Base-by-base conservation (phyloP, 129 eudicot species). In the Chrysanthemum makinoi region DNA sequence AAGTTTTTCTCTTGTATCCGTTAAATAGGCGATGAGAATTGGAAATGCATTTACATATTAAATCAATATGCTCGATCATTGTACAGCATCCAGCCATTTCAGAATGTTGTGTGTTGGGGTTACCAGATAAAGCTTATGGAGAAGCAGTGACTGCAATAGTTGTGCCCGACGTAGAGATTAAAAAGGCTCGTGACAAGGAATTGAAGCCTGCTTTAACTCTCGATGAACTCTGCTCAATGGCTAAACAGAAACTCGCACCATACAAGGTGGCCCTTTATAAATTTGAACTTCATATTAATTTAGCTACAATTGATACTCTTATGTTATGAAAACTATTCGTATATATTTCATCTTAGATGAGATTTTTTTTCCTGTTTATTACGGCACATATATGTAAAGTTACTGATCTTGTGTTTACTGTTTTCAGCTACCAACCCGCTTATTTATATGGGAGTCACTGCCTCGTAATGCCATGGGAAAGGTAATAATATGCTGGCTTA, bases 401-500 rank as follows among this genome's bases (percentile, higher is more conserved):
- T 61, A n/a, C 68, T 28, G 51, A 50, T 76, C 35, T 43, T 48
- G 10, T 65, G 9, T 9, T 58, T 62, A 46, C 47, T 60, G 46
- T 70, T 16, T 77, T 10, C 89, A 95, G 99, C 71, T 95, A 51
- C 99, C 99, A 55, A 95, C 97, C 2, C 89, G 86, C 12, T 65
- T 95, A 60, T 77, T 84, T 50, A 20, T 88, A 64, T 95, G 99
- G 99, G 99, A 90, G 14, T 84, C 86, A 2, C 74, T 95, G 83
- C 99, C 99, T 66, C 96, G 99, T 46, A 95, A 95, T 80, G 99
- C 99, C 16, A 95, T 95, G 99, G 97, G 99, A 75, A 95, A 95
- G 95, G 99, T 95, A 74, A 89, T 59, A 18, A 74, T 20, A 16
- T 5, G 1, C 17, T 51, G 13, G n/a, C n/a, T n/a, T n/a, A n/a